Conservation (phyloP, 805 yeast genomes). For the Yarrowia sp. region DNA sequence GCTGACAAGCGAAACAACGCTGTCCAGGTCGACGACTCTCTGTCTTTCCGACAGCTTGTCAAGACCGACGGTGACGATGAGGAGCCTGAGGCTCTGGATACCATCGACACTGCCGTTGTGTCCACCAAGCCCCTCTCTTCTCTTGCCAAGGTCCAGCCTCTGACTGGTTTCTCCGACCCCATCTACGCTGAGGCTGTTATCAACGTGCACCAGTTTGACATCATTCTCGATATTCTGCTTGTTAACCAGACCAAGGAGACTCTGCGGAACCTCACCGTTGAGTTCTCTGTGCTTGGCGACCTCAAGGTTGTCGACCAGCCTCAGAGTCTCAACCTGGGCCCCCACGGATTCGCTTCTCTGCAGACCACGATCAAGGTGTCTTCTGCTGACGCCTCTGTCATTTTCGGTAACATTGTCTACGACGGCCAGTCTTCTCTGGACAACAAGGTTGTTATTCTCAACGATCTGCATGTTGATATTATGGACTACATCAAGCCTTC, state of each 20-base stretch:
- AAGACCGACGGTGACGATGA: constrained; percentile 46
- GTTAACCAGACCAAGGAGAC: constrained; percentile 91
- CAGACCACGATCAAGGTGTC: constrained; percentile 91
- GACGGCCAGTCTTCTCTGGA: constrained; percentile 94
- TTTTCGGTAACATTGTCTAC: constrained; percentile 94
- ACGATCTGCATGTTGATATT: constrained; percentile 92
- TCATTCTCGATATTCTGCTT: constrained; percentile 84
- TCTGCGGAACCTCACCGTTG: constrained; percentile 85
- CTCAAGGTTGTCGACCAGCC: constrained; percentile 92
- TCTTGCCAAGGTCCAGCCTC: constrained; percentile 80
- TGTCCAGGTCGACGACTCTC: constrained; percentile 73
- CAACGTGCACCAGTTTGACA: constrained; percentile 95
- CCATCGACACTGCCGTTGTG: constrained; percentile 53
- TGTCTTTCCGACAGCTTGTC: constrained; percentile 75
- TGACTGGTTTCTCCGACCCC: constrained; percentile 98
- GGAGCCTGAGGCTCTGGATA: constrained; percentile 51
- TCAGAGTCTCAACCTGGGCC: constrained; percentile 83
- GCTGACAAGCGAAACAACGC: constrained; percentile 60
- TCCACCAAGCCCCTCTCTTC: constrained; percentile 46
- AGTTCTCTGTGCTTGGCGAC: constrained; percentile 95
- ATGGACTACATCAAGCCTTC: constrained; percentile 98
- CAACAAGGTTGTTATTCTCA: constrained; percentile 82
- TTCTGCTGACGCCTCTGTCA: constrained; percentile 96
- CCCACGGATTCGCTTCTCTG: constrained; percentile 93
- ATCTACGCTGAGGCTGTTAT: constrained; percentile 97